Evolutionary conservation across 441 rosid species (phyloP).

Genomic region (Cnidoscolus chayamansa): DNA sequence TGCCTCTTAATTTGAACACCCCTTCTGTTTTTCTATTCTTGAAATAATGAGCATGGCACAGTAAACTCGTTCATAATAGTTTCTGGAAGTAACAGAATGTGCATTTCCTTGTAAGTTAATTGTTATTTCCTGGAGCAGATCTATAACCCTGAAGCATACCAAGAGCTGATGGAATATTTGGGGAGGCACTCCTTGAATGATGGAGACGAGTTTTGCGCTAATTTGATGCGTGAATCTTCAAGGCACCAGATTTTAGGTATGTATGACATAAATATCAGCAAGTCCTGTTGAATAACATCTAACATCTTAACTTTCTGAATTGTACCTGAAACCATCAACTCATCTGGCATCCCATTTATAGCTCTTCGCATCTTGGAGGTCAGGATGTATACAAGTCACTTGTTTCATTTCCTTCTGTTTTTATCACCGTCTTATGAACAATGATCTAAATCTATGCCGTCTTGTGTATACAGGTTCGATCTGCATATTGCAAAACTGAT

Average conservation of each 20-base stretch:
- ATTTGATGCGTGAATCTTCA: conserved; percentile 72
- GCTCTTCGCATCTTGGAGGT: conserved; percentile 82
- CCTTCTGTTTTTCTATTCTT: background rate
- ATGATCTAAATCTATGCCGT: background rate
- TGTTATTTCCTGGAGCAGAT: conserved; percentile 40
- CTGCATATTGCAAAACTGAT: conserved; percentile 74
- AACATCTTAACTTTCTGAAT: no score
- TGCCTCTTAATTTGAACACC: background rate
- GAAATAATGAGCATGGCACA: background rate
- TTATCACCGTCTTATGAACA: background rate
- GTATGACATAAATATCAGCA: background rate
- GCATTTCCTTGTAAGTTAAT: background rate
- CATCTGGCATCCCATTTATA: conserved; percentile 11
- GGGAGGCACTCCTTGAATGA: conserved; percentile 57
- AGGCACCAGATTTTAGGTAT: conserved; percentile 68
- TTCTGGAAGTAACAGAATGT: no score
- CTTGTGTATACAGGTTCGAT: conserved; percentile 50
- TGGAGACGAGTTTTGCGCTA: conserved; percentile 74
- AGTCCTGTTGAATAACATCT: no score
- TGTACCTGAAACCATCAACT: background rate
- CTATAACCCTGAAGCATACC: conserved; percentile 72
- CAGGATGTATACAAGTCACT: background rate
- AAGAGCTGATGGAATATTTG: conserved; percentile 62
- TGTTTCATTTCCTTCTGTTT: background rate
- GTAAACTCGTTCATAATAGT: background rate